These are phyloP conservation scores for Aspergillus homomorphus DNA, from an alignment of 495 filamentous ascomycete species.

Conservation along the genomic window DNA sequence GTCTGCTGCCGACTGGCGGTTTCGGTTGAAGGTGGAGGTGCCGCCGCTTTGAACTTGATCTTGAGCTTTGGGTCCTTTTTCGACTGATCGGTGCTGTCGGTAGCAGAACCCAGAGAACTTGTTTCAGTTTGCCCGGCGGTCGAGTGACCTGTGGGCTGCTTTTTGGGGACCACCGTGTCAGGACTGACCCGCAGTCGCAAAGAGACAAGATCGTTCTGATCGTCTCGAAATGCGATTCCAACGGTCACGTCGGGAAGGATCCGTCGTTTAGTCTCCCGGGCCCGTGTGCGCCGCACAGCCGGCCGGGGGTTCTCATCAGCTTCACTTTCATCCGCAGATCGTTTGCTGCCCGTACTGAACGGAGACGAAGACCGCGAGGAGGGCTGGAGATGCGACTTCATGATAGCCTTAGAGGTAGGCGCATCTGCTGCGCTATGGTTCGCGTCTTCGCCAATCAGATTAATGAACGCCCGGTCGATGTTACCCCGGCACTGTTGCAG, in stretches of 20 bases:
- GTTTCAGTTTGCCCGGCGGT: conserved; percentile 9
- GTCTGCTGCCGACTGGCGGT: conserved; percentile 13
- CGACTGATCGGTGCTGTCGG: conserved; percentile 2
- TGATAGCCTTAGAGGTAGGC: conserved; percentile 22
- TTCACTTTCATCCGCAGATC: conserved; percentile 48
- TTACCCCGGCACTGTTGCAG: conserved; percentile 60
- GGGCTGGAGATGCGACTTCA: conserved; percentile 39
- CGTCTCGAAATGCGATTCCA: conserved; percentile 45
- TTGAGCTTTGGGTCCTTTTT: conserved; percentile 14
- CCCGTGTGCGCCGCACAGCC: conserved; percentile 28
- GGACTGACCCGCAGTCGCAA: conserved; percentile 41
- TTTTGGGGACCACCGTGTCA: conserved; percentile 13
- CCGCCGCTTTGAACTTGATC: conserved; percentile 7
- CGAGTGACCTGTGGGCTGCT: conserved; percentile 11
- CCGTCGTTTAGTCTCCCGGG: conserved; percentile 34
- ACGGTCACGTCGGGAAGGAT: conserved; percentile 46
- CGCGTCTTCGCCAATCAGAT: conserved; percentile 52
- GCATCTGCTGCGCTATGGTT: conserved; percentile 28
- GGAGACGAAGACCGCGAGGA: conserved; percentile 45
- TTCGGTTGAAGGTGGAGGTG: conserved; percentile 4
- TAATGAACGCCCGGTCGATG: conserved; percentile 56
- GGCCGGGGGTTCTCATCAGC: conserved; percentile 35
- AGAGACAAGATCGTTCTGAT: conserved; percentile 46
- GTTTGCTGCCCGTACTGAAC: conserved; percentile 47
- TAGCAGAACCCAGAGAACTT: conserved; percentile 10